Conservation (phyloP, 176 grass and related monocot species). For the Poa annua region DNA sequence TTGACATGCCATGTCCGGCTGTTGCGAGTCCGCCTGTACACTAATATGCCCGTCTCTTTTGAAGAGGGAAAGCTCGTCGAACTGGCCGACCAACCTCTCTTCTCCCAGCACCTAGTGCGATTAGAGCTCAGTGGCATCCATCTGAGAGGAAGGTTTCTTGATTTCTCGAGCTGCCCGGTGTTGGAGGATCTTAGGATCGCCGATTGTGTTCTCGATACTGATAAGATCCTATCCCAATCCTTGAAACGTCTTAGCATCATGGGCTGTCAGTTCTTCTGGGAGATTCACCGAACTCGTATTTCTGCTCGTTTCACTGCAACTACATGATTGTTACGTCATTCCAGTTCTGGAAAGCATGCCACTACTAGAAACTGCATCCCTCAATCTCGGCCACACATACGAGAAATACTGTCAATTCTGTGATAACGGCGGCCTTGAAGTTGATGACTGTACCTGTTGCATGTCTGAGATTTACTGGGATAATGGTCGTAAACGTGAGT, state of each 20-base stretch:
- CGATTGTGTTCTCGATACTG: neutral
- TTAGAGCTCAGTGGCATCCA: neutral
- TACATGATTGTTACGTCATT: neutral
- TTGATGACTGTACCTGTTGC: neutral
- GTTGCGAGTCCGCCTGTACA: neutral
- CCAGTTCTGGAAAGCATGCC: conserved; percentile 33
- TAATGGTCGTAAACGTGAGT: neutral
- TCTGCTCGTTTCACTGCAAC: conserved; percentile 17
- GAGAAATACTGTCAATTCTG: neutral
- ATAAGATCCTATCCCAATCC: conserved; percentile 20
- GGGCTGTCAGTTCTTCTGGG: neutral
- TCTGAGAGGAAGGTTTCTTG: neutral
- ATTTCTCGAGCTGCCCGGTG: conserved; percentile 11
- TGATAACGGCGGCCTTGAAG: conserved; percentile 9
- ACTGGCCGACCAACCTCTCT: neutral
- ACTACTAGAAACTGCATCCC: neutral
- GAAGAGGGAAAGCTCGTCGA: neutral
- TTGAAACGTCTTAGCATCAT: neutral
- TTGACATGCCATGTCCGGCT: neutral
- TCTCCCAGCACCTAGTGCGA: neutral
- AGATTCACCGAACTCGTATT: neutral
- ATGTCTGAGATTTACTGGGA: neutral
- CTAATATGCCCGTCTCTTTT: neutral
- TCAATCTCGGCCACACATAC: neutral
- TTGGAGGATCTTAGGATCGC: neutral